These are phyloP conservation scores for Microstegium vimineum DNA, from an alignment of 176 grass and related monocot genomes.

Conservation along the genomic window DNA sequence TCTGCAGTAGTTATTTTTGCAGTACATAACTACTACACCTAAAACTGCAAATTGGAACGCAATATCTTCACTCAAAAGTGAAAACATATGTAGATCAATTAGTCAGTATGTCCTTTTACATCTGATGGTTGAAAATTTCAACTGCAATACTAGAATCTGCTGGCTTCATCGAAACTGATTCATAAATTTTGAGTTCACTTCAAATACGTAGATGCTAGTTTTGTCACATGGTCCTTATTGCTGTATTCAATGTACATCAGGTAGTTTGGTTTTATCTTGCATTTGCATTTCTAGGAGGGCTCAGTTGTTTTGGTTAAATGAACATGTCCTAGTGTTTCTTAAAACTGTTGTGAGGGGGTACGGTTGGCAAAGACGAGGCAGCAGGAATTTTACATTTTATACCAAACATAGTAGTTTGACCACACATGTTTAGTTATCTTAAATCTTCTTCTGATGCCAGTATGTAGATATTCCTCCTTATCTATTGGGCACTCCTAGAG, in stretches of 20 bases:
- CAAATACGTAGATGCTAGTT: background rate
- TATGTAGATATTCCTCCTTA: background rate
- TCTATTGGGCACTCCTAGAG: background rate
- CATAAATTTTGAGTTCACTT: background rate
- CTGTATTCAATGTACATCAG: background rate
- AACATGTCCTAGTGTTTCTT: background rate
- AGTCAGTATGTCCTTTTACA: background rate
- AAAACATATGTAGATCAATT: background rate
- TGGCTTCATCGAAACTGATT: background rate
- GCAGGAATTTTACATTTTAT: background rate
- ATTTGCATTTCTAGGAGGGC: background rate
- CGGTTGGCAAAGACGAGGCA: background rate
- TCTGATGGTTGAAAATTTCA: background rate
- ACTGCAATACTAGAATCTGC: background rate
- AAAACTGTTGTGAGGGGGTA: background rate
- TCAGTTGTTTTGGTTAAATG: constrained; percentile 16
- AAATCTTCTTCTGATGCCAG: background rate
- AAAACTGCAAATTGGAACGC: background rate
- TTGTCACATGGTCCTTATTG: background rate
- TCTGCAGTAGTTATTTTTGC: background rate
- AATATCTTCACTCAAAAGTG: background rate
- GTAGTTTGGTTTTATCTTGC: background rate
- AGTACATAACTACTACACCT: background rate
- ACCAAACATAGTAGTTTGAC: background rate
- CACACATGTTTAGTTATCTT: background rate